Evolutionary conservation across 2,329 filamentous ascomycete genomes (phyloP), one percentile per base, ranked within the genome.

Genomic region (Aschersonia sp.): DNA sequence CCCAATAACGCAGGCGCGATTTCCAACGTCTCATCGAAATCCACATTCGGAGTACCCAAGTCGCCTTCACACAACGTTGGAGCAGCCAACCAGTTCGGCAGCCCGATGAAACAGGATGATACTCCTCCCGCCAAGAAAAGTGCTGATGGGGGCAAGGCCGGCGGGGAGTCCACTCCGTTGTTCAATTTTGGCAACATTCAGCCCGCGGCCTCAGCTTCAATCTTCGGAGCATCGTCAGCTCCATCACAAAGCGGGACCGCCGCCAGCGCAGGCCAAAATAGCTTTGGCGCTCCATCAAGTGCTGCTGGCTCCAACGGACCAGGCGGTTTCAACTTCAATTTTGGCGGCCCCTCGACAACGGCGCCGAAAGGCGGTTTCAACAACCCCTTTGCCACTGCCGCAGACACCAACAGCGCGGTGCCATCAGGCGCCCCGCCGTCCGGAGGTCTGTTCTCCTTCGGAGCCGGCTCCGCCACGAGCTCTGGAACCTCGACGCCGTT

Each of bases 81-180:
- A 22, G 46, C 55, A 5, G 54, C 50, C 47, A 55, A 61, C 22
- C 49, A 64, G 50, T 71, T 73, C 53, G 63, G 64, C 33, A 68
- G 66, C 46, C 64, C 64, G 12, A 66, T 72, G 56, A 69, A 70
- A 52, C 64, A 72, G 49, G 65, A 69, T 49, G 62, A 58, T 5
- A 57, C 61, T 6, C 65, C 65, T 3, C 61, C 63, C 10, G 63
- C 60, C 7, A 68, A 68, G 58, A 65, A 60, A 49, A 64, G 58
- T 48, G 48, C 56, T 1, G 62, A 11, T 40, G 58, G 59, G n/a
- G 57, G 50, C 33, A 56, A 46, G 41, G 51, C 49, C 14, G 52
- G 53, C 2, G 43, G 53, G 31, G 49, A 57, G 1, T 49, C 61
- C 12, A 50, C 62, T 11, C 57, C 65, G 5, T 48, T 60, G 5